A percentile compares a stretch with the other conserved stretches of the same genome.
phyloP scores from a whole-genome alignment of 2,329 filamentous ascomycete genomes.

The Beauveria brongniartii region DNA sequence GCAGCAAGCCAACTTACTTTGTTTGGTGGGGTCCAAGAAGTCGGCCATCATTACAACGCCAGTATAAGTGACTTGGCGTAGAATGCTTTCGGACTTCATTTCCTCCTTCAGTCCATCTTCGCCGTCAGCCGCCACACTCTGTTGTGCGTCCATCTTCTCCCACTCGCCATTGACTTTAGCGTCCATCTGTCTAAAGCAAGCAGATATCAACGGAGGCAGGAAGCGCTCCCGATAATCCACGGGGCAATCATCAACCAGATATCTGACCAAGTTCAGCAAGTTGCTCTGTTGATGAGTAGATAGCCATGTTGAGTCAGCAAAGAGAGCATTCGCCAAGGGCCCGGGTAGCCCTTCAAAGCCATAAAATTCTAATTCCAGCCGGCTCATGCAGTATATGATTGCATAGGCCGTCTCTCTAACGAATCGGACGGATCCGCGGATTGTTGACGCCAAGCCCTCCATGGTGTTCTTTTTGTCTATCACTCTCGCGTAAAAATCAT shows the following conservation, averaged over 20 bases:
- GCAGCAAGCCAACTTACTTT: slow-evolving; percentile 38
- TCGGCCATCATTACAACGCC: slow-evolving; percentile 87
- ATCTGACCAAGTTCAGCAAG: slow-evolving; percentile 79
- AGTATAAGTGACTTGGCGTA: slow-evolving; percentile 86
- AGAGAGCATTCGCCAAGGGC: slow-evolving; percentile 76
- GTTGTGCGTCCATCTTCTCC: slow-evolving; percentile 62
- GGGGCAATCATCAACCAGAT: slow-evolving; percentile 88
- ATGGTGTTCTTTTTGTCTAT: slow-evolving; percentile 81
- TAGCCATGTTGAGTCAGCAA: slow-evolving; percentile 71
- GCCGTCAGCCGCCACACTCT: slow-evolving; percentile 55
- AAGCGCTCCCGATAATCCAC: slow-evolving; percentile 69
- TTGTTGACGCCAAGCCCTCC: slow-evolving; percentile 88
- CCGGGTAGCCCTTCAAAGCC: slow-evolving; percentile 76
- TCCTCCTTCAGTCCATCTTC: slow-evolving; percentile 80
- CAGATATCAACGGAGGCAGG: slow-evolving; percentile 72
- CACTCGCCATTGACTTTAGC: slow-evolving; percentile 81
- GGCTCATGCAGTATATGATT: slow-evolving; percentile 87
- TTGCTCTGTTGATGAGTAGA: slow-evolving; percentile 92
- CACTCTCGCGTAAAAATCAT: slow-evolving; percentile 92
- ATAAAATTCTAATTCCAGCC: slow-evolving; percentile 82
- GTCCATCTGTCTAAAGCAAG: slow-evolving; percentile 80
- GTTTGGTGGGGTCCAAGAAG: slow-evolving; percentile 68
- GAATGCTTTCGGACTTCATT: slow-evolving; percentile 96
- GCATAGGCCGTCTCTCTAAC: slow-evolving; percentile 92
- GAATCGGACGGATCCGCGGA: slow-evolving; percentile 79